Conservation (phyloP, 2,329 filamentous ascomycete species). For the Colletotrichum magnum region DNA sequence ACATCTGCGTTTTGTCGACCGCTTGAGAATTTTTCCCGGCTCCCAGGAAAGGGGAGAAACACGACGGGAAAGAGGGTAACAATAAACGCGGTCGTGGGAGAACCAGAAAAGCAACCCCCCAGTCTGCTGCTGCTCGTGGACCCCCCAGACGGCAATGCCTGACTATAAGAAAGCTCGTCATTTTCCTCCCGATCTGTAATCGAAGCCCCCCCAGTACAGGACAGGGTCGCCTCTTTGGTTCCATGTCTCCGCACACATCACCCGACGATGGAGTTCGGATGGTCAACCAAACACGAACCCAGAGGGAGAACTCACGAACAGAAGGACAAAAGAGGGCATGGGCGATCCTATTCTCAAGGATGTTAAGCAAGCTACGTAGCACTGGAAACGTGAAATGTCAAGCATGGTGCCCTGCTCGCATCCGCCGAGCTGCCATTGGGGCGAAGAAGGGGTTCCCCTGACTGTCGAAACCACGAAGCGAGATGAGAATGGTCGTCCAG, state of each 20-base stretch:
- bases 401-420: background rate
- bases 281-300: conserved; percentile 17
- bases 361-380: background rate
- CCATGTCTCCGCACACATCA: conserved; percentile 11
- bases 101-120: conserved; percentile 9
- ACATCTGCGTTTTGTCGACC: background rate
- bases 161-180: conserved; percentile 27
- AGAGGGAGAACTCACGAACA: no score
- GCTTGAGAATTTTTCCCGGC: background rate
- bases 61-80: conserved; percentile 9
- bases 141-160: conserved; percentile 19
- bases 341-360: conserved; percentile 19
- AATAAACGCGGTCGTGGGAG: conserved; percentile 21
- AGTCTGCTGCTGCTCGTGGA: conserved; percentile 13
- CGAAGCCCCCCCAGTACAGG: background rate
- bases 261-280: conserved; percentile 15
- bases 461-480: conserved; percentile 29
- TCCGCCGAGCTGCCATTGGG: conserved; percentile 11
- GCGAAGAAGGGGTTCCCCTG: conserved; percentile 27
- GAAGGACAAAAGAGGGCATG: background rate
- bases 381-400: conserved; percentile 11
- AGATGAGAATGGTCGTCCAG: conserved; percentile 31
- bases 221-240: conserved; percentile 9
- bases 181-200: background rate
- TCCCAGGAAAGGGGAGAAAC: background rate